Conservation (phyloP, 331 rosid species). For the Pyracantha coccinea region DNA sequence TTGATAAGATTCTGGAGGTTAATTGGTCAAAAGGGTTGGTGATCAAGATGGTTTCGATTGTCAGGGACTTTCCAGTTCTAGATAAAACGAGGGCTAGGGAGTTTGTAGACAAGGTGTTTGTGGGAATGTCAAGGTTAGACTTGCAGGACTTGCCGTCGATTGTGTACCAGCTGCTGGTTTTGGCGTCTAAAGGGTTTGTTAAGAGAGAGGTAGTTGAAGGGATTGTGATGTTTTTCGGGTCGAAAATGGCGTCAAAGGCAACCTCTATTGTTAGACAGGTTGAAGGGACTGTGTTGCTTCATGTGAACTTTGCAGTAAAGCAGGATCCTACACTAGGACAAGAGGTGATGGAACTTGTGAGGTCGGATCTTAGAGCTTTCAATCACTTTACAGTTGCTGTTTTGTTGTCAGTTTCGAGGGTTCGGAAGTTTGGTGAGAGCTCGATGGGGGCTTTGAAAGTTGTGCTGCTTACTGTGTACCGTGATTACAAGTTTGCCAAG, state of each 20-base stretch:
- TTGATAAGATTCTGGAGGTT: slow-evolving; percentile 19
- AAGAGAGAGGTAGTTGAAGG: slow-evolving; percentile 34
- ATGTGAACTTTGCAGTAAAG: slow-evolving; percentile 34
- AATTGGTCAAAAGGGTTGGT: slow-evolving; percentile 27
- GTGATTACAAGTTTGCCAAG: slow-evolving; percentile 29
- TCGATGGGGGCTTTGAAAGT: slow-evolving; percentile 23
- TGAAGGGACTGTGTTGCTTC: slow-evolving; percentile 38
- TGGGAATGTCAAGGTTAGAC: slow-evolving; percentile 21
- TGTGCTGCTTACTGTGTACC: slow-evolving; percentile 6
- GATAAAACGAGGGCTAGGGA: slow-evolving; percentile 23
- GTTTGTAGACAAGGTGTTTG: slow-evolving; percentile 27
- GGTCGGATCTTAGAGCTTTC: slow-evolving; percentile 25
- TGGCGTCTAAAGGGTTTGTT: slow-evolving; percentile 30
- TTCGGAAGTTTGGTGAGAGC: slow-evolving; percentile 28
- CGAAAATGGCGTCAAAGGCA: slow-evolving; percentile 13
- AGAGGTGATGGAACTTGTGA: slow-evolving; percentile 32
- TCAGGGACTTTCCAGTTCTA: slow-evolving; percentile 18
- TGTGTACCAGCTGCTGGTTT: slow-evolving; percentile 32
- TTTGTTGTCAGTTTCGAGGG: slow-evolving; percentile 27
- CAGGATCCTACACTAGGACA: slow-evolving; percentile 30
- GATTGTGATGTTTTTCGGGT: slow-evolving; percentile 31
- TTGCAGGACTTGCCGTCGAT: slow-evolving; percentile 41
- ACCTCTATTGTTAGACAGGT: slow-evolving; percentile 31
- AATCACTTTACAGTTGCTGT: slow-evolving; percentile 34
- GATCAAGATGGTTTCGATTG: slow-evolving; percentile 29